Percentiles rank a stretch among this genome's conserved stretches.
Conservation (phyloP, 352 stramenopile genomes). For the Globisporangium sylvaticum region DNA sequence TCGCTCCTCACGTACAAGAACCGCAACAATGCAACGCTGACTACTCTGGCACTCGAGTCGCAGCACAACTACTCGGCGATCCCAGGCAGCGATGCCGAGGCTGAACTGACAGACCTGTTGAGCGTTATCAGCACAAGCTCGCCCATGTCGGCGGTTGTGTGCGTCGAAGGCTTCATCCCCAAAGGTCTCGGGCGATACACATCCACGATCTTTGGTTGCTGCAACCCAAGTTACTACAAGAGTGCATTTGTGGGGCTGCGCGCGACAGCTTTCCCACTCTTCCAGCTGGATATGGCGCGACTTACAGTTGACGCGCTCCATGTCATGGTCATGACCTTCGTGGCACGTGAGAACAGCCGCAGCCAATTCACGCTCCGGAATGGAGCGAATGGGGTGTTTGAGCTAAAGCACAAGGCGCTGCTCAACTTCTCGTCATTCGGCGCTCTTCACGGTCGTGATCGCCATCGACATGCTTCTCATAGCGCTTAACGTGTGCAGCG, state of each 20-base stretch:
- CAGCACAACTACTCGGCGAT: conserved; percentile 12
- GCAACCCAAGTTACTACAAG: conserved; percentile 28
- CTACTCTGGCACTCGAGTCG: not conserved
- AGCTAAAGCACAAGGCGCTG: conserved; percentile 27
- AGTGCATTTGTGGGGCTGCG: conserved; percentile 27
- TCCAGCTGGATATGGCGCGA: conserved; percentile 27
- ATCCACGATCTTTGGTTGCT: conserved; percentile 32
- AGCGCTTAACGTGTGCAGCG: conserved; percentile 25
- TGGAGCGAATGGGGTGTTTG: conserved; percentile 1
- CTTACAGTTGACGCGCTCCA: conserved; percentile 23
- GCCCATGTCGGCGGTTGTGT: conserved; percentile 35
- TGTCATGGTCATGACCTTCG: conserved; percentile 32
- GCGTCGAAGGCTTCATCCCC: conserved; percentile 43
- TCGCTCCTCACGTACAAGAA: conserved; percentile 4
- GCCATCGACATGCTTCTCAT: conserved; percentile 35
- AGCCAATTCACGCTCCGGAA: conserved; percentile 18
- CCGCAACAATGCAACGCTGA: conserved; percentile 1
- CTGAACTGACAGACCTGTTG: conserved; percentile 36
- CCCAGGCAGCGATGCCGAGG: conserved; percentile 34
- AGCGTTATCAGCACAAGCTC: conserved; percentile 55
- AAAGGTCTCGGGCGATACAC: conserved; percentile 23
- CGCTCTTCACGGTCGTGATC: conserved; percentile 44
- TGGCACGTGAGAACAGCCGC: conserved; percentile 27
- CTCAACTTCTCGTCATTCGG: conserved; percentile 43
- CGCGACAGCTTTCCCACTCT: conserved; percentile 13